Base-by-base conservation (phyloP, 2,329 filamentous ascomycete genomes). In the Nigrospora osmanthi region DNA sequence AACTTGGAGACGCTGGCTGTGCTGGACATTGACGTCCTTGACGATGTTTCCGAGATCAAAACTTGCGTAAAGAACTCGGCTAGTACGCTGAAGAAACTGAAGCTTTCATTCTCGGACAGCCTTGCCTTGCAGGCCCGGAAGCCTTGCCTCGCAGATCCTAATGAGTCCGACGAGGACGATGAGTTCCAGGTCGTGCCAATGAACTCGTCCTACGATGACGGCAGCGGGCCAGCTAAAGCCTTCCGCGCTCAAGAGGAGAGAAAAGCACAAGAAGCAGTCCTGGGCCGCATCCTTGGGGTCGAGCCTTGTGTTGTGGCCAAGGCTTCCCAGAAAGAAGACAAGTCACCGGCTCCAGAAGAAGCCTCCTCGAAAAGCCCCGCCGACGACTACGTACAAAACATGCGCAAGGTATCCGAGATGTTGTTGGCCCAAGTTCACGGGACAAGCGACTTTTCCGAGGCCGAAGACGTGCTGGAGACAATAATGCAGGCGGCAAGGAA, bases 11-110 rank as follows among this genome's bases (percentile, higher is more conserved):
- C 57, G 5, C 62, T 84, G 13, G 63, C 71, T 4, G 63, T 83
- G 7, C 64, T 83, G 32, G 80, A 84, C 49, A 81, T 84, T 43
- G 80, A 83, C 47, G 70, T 63, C 28, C 63, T 81, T 5, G 75
- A 80, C 32, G 64, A 78, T 31, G 54, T 81, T 12, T 58, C 67
- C 2, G 80, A 83, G 58, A 66, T 84, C 48, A 73, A 71, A 49
- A 54, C 66, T 6, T 81, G 78, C 52, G 62, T 84, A 19, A 66
- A 65, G 11, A 75, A 75, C 50, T 82, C 74, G 1, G 68, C 73
- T 2, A 66, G 72, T 2, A 77, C 76, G 0, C 63, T 84, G 17
- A 72, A 65, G 17, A 70, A 73, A 38, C 61, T 84, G 23, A 70
- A 73, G 42, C 59, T 84, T 13, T 83, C 80, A 5, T 72, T 84